These are phyloP conservation scores for Ricinus communis DNA, from an alignment of 345 rosid species.

Conservation along the genomic window DNA sequence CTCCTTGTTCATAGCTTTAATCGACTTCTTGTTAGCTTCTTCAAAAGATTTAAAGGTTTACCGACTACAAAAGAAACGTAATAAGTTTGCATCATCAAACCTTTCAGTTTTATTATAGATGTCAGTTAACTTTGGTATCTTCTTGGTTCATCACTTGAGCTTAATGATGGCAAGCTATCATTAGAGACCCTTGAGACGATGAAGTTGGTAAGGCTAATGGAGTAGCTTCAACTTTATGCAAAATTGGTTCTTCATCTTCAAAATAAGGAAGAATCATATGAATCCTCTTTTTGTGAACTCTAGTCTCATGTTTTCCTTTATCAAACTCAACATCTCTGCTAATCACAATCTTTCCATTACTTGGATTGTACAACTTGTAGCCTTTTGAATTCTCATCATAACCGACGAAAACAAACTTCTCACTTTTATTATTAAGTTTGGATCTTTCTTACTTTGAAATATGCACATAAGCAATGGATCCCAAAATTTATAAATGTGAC, in stretches of 20 bases:
- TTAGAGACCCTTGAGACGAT: not conserved
- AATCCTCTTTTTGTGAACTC: not conserved
- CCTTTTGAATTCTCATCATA: not conserved
- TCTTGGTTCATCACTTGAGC: too few species aligned
- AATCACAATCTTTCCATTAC: not conserved
- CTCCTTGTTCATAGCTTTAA: too few species aligned
- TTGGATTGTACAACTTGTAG: not conserved
- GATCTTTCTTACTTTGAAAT: not conserved
- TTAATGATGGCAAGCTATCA: too few species aligned
- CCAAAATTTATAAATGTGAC: not conserved
- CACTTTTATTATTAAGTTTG: not conserved
- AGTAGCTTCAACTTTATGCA: not conserved
- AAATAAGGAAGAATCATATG: not conserved
- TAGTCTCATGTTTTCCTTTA: too few species aligned
- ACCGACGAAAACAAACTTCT: not conserved
- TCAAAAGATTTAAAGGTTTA: too few species aligned
- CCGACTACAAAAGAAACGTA: too few species aligned
- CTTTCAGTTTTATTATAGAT: too few species aligned
- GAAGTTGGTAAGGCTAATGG: not conserved
- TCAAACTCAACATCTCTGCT: too few species aligned
- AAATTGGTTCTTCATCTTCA: not conserved
- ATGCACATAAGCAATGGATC: not conserved
- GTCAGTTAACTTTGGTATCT: too few species aligned
- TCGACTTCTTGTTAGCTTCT: too few species aligned
- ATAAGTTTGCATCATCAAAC: too few species aligned